Conservation (phyloP, 2,329 filamentous ascomycete species). For the Aspergillus sp. region DNA sequence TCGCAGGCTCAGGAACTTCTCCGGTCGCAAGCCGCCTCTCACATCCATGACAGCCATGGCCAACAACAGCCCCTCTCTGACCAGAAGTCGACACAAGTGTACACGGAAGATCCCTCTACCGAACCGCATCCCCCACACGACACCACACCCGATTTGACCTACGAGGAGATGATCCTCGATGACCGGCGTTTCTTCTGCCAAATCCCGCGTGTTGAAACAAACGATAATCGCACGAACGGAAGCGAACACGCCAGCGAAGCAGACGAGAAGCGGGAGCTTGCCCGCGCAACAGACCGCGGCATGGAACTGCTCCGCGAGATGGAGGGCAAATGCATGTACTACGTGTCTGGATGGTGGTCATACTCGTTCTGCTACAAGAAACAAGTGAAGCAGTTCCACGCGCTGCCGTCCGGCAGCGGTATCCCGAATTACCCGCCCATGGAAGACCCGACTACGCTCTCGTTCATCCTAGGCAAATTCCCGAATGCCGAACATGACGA, state of each 20-base stretch:
- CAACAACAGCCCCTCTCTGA: slow-evolving; percentile 15
- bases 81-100: slow-evolving; percentile 20
- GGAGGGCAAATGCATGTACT: slow-evolving; percentile 78
- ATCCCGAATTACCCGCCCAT: slow-evolving; percentile 67
- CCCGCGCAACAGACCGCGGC: slow-evolving; percentile 71
- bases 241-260: slow-evolving; percentile 55
- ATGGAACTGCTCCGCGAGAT: slow-evolving; percentile 77
- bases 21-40: slow-evolving; percentile 19
- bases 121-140: slow-evolving; percentile 58
- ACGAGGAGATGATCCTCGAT: slow-evolving; percentile 72
- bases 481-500: slow-evolving; percentile 34
- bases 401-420: slow-evolving; percentile 66
- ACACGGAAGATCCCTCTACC: slow-evolving; percentile 18
- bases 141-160: slow-evolving; percentile 36
- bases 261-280: slow-evolving; percentile 77
- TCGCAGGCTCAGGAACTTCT: slow-evolving; percentile 63
- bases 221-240: slow-evolving; percentile 65
- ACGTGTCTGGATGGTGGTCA: slow-evolving; percentile 88
- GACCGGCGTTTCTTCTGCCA: slow-evolving; percentile 77
- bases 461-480: slow-evolving; percentile 72
- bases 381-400: slow-evolving; percentile 87
- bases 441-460: slow-evolving; percentile 71
- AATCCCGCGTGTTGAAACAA: slow-evolving; percentile 67
- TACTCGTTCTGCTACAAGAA: slow-evolving; percentile 92
- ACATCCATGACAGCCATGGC: slow-evolving; percentile 9